These are phyloP conservation scores for Starmera amethionina DNA, from an alignment of 805 yeast species.

Conservation along the genomic window DNA sequence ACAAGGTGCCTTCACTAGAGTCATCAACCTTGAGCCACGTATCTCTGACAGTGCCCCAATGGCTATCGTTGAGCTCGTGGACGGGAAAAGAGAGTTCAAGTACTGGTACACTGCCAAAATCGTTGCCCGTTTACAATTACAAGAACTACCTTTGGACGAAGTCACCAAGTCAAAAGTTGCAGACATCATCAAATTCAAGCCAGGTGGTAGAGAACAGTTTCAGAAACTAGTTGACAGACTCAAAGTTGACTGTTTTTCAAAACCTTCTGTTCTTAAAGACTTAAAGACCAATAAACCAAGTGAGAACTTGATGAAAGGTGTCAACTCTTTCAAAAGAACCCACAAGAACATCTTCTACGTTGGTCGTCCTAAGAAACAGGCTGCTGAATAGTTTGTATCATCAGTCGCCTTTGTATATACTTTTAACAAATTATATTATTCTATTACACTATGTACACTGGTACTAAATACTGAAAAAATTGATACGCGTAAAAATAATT, in stretches of 20 bases:
- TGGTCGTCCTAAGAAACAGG: no score
- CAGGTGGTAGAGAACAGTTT: slow-evolving; percentile 45
- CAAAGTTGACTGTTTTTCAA: slow-evolving; percentile 33
- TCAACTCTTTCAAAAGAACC: no score
- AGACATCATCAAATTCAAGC: slow-evolving; percentile 35
- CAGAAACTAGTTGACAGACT: slow-evolving; percentile 50
- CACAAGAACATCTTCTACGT: no score
- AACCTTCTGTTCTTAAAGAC: slow-evolving; percentile 2
- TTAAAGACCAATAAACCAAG: slow-evolving; percentile 12
- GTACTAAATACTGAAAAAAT: no score
- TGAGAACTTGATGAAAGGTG: neutral
- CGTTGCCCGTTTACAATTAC: slow-evolving; percentile 71
- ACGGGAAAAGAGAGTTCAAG: slow-evolving; percentile 59
- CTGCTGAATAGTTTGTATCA: no score
- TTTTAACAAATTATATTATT: no score
- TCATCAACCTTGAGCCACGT: slow-evolving; percentile 75
- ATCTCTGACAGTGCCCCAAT: slow-evolving; percentile 86
- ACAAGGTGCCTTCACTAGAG: slow-evolving; percentile 78
- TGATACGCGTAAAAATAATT: no score
- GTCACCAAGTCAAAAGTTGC: slow-evolving; percentile 48
- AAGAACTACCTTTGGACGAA: slow-evolving; percentile 40
- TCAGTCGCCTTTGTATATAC: no score
- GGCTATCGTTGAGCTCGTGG: slow-evolving; percentile 81
- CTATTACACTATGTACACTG: no score
- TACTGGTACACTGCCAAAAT: slow-evolving; percentile 72